Percentiles rank a stretch among this genome's conserved stretches.
phyloP scores from a whole-genome alignment of 2,329 filamentous ascomycete species.

The Trichothecium sympodiale region DNA sequence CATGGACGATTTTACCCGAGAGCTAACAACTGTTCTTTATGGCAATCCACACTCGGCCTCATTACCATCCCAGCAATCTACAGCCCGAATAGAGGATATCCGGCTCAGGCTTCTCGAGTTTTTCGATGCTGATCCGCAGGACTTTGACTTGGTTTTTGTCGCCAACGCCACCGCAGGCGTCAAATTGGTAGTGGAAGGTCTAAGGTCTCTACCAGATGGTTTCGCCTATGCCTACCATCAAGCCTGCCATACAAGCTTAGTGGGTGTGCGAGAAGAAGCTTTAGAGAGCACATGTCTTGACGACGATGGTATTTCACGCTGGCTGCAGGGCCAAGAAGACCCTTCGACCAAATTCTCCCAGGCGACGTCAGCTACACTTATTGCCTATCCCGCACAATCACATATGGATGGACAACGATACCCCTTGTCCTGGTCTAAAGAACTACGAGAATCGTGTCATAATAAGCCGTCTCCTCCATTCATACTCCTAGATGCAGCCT shows the following conservation, averaged over 20 bases:
- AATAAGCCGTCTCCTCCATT: constrained; percentile 29
- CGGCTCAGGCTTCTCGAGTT: constrained; percentile 61
- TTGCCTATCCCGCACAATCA: constrained; percentile 84
- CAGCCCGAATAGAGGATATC: constrained; percentile 63
- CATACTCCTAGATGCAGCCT: constrained; percentile 75
- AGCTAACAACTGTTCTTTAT: constrained; percentile 69
- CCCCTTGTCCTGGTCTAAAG: constrained; percentile 56
- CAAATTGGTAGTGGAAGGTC: constrained; percentile 72
- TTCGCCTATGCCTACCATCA: constrained; percentile 78
- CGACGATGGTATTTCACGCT: constrained; percentile 51
- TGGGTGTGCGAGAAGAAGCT: constrained; percentile 70
- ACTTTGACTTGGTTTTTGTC: constrained; percentile 85
- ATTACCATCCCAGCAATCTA: constrained; percentile 65
- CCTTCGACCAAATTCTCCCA: constrained; percentile 6
- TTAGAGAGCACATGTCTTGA: constrained; percentile 52
- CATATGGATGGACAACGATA: constrained; percentile 79
- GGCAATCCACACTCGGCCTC: constrained; percentile 91
- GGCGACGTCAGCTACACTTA: constrained; percentile 30
- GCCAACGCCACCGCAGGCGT: constrained; percentile 86
- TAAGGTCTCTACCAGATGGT: constrained; percentile 56
- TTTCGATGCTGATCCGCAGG: constrained; percentile 68
- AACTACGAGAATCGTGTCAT: constrained; percentile 24
- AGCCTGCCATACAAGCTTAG: constrained; percentile 76
- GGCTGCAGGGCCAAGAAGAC: constrained; percentile 41
- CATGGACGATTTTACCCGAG: constrained; percentile 67